These are phyloP conservation scores for Elsinoe perseae DNA, from an alignment of 2,329 filamentous ascomycete genomes.

Conservation along the genomic window DNA sequence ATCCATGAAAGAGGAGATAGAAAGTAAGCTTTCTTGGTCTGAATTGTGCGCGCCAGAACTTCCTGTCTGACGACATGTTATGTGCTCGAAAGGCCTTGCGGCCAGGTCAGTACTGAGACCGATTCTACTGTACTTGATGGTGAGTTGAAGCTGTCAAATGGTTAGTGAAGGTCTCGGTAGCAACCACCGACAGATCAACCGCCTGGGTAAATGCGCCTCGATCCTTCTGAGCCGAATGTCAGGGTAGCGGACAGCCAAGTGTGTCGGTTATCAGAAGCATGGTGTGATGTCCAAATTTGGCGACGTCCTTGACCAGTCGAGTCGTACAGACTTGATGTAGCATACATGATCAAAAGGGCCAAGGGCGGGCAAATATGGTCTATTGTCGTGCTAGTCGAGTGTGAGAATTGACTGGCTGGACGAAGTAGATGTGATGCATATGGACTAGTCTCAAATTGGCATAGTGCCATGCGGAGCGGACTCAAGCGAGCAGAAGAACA, in stretches of 20 bases:
- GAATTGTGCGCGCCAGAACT: conserved; percentile 30
- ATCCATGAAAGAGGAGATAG: conserved; percentile 32
- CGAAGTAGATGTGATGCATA: conserved; percentile 11
- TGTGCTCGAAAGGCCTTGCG: not conserved
- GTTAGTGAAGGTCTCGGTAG: not conserved
- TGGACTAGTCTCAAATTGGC: not conserved
- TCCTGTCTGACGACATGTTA: conserved; percentile 22
- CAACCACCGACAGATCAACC: not conserved
- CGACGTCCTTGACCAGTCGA: not conserved
- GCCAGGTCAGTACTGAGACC: not conserved
- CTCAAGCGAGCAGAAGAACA: conserved; percentile 7
- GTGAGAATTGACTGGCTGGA: conserved; percentile 9
- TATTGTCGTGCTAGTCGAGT: not conserved
- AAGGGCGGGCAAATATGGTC: conserved; percentile 7
- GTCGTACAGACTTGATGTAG: not conserved
- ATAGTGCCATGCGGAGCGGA: not conserved
- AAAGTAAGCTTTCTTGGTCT: conserved; percentile 30
- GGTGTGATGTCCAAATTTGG: not conserved
- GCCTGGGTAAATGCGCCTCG: not conserved
- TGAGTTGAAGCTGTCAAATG: not conserved
- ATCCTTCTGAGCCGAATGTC: not conserved
- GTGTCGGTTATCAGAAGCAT: not conserved
- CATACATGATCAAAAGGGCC: not conserved
- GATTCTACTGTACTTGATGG: not conserved
- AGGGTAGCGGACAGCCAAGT: not conserved